Evolutionary conservation across 2,329 filamentous ascomycete genomes (phyloP).

Genomic region (Thelonectria blattea): DNA sequence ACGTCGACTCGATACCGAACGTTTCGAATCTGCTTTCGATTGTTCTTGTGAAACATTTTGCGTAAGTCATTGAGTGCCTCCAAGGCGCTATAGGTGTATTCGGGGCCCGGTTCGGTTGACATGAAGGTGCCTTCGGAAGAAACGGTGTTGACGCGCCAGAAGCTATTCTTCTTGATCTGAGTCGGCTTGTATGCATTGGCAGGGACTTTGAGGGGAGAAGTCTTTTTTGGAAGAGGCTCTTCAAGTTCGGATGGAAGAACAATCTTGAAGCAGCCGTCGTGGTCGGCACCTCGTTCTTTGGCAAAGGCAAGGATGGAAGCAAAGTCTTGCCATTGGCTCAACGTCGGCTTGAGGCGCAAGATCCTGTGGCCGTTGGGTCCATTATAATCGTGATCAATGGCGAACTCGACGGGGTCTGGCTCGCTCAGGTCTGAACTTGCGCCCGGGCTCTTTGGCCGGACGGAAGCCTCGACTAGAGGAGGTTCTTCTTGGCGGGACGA

Average conservation of each 20-base stretch:
- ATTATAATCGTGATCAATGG: conserved; percentile 43
- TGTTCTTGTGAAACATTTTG: conserved; percentile 45
- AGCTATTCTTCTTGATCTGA: conserved; percentile 43
- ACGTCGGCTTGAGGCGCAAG: conserved; percentile 44
- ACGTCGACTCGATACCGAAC: conserved; percentile 48
- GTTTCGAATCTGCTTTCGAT: conserved; percentile 45
- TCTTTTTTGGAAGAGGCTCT: conserved; percentile 42
- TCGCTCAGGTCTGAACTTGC: conserved; percentile 38
- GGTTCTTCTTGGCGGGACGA: conserved; percentile 11
- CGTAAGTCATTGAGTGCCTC: conserved; percentile 43
- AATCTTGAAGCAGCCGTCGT: conserved; percentile 49
- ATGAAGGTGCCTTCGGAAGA: conserved; percentile 43
- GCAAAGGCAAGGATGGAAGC: conserved; percentile 45
- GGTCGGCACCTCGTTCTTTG: conserved; percentile 38
- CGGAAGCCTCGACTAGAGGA: conserved; percentile 6
- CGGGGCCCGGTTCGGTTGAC: conserved; percentile 32
- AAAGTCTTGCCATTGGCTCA: conserved; percentile 46
- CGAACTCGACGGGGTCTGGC: conserved; percentile 21
- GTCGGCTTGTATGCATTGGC: conserved; percentile 47
- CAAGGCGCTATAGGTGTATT: conserved; percentile 35
- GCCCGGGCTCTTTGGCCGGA: conserved; percentile 21
- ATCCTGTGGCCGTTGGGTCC: conserved; percentile 39
- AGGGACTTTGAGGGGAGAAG: conserved; percentile 35
- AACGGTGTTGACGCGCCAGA: conserved; percentile 47
- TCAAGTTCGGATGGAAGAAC: conserved; percentile 41